Conservation (phyloP, 192 early-diverging fungal genomes). For the Oehlia diaphana region DNA sequence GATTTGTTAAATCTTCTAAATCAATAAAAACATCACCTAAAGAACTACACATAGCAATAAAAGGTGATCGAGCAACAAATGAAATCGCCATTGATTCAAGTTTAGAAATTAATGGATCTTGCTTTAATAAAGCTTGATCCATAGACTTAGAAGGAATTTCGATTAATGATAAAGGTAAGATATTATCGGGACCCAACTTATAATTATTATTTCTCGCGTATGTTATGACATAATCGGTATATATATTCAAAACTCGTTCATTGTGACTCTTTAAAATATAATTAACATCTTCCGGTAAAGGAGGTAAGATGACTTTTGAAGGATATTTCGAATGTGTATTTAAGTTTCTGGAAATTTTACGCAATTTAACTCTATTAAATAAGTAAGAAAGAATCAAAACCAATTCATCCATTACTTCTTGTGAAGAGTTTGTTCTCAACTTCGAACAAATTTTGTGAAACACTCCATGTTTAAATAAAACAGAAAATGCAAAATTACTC, state of each 20-base stretch:
- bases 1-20: constrained; percentile 10
- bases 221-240: constrained; percentile 20
- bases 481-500: constrained; percentile 42
- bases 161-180: constrained; percentile 10
- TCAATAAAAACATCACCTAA: constrained; percentile 9
- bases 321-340: not conserved
- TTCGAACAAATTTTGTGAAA: constrained; percentile 31
- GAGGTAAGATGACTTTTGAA: constrained; percentile 7
- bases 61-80: constrained; percentile 25
- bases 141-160: constrained; percentile 4
- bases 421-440: not conserved
- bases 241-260: constrained; percentile 21
- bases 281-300: not conserved
- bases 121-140: not conserved
- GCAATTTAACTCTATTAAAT: constrained; percentile 23
- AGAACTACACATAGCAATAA: constrained; percentile 19
- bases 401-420: constrained; percentile 3
- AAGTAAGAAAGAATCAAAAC: constrained; percentile 13
- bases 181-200: not conserved
- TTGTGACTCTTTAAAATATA: constrained; percentile 5
- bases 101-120: not conserved
- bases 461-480: constrained; percentile 40
- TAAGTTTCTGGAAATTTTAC: not conserved
- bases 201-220: not conserved
- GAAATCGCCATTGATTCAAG: not conserved